These are phyloP conservation scores for Wickerhamomyces strasburgensis DNA, from an alignment of 805 yeast genomes.

Conservation along the genomic window DNA sequence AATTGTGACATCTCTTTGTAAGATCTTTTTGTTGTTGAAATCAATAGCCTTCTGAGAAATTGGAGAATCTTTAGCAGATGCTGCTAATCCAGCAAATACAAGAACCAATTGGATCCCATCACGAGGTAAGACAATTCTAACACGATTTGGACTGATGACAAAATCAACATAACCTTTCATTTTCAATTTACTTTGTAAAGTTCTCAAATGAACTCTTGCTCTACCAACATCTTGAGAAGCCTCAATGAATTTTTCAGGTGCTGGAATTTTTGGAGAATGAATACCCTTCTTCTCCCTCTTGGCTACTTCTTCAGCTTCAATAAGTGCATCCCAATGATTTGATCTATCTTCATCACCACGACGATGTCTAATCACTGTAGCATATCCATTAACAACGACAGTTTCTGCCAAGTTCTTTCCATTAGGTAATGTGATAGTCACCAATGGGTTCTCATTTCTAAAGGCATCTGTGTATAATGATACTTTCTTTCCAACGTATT, in stretches of 20 bases:
- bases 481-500: conserved; percentile 69
- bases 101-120: conserved; percentile 67
- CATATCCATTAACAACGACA: conserved; percentile 63
- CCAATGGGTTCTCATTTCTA: conserved; percentile 66
- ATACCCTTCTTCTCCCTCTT: conserved; percentile 56
- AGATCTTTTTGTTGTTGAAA: conserved; percentile 46
- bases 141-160: conserved; percentile 63
- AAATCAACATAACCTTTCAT: conserved; percentile 70
- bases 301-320: conserved; percentile 65
- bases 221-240: conserved; percentile 71
- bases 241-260: conserved; percentile 63
- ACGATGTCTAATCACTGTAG: conserved; percentile 73
- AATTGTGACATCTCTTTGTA: conserved; percentile 71
- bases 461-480: conserved; percentile 55
- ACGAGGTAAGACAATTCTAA: conserved; percentile 60
- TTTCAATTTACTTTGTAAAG: conserved; percentile 60
- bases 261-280: conserved; percentile 48
- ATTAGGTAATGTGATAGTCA: conserved; percentile 47
- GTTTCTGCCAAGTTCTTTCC: conserved; percentile 56
- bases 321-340: conserved; percentile 68
- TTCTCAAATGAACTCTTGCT: conserved; percentile 69
- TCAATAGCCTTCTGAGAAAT: conserved; percentile 47
- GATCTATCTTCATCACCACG: conserved; percentile 69
- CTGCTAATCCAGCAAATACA: conserved; percentile 69
- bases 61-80: conserved; percentile 32